Evolutionary conservation across 2,329 filamentous ascomycete genomes (phyloP), one percentile per base, ranked within the genome.

Genomic region (Penicillium oxalicum): DNA sequence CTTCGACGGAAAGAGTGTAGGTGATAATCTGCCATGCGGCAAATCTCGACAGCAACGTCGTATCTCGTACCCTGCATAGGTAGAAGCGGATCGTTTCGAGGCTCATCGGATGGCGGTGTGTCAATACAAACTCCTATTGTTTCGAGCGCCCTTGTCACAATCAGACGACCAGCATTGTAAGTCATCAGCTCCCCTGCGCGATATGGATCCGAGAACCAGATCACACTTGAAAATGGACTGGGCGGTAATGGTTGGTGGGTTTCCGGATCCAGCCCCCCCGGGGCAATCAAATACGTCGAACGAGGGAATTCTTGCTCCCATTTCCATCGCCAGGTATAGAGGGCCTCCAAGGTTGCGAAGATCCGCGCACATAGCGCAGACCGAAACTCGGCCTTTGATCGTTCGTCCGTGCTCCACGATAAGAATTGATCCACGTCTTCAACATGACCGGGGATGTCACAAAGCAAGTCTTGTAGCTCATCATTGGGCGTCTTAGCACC

Each of bases 11-110:
- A 47, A 8, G 13, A 42, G 26, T 52, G 47, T 2, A 54, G 34
- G 34, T 56, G 51, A 41, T 49, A 56, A 11, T 47, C 43, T 9
- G 40, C 43, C 51, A 56, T 56, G n/a, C 54, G 42, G 39, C 51
- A 56, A 4, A 52, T 52, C 28, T 56, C 54, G n/a, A 52, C 43
- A 5, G 51, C 52, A 6, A 52, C 36, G 11, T 54, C 54, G 24
- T 51, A 41, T 40, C 52, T 46, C 5, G 18, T 49, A 6, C 54
- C 54, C 37, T 56, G 35, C 48, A 49, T 54, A 5, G 54, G 54
- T 4, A 56, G 40, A n/a, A 56, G 52, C 3, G 54, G 54, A 32
- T 50, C 51, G 18, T 12, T 51, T 8, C 37, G 3, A 24, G 25
- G 9, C 2, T 24, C 2, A 29, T 33, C 9, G 0, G 34, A 34